Percentiles rank a stretch among this genome's conserved stretches.
These are phyloP conservation scores for Fusarium dlaminii DNA, from an alignment of 2,329 filamentous ascomycete genomes.

Conservation along the genomic window DNA sequence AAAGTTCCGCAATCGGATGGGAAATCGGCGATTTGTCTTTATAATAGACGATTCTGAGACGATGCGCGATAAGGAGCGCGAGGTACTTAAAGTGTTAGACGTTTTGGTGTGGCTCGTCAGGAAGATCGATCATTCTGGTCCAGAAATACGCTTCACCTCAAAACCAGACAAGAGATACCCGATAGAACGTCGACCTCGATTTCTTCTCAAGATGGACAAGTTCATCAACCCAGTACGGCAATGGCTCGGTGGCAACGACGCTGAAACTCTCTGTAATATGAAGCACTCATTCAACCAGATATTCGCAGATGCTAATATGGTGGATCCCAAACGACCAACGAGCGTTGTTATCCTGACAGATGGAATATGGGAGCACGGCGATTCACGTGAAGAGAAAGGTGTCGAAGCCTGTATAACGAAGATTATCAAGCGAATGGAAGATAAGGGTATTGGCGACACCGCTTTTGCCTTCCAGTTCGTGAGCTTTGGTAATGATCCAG, in stretches of 20 bases:
- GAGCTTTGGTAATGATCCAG: slow-evolving; percentile 16
- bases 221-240: neutral
- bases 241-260: neutral
- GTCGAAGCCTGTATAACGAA: neutral
- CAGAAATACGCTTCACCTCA: slow-evolving; percentile 22
- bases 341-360: slow-evolving; percentile 25
- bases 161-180: neutral
- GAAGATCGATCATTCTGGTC: neutral
- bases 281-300: neutral
- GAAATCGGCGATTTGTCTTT: slow-evolving; percentile 14
- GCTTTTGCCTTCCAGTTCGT: slow-evolving; percentile 21
- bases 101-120: slow-evolving; percentile 8
- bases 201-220: neutral
- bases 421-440: neutral
- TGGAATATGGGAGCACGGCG: neutral
- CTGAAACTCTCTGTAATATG: slow-evolving; percentile 13
- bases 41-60: slow-evolving; percentile 25
- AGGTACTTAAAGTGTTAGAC: neutral
- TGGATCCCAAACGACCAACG: neutral
- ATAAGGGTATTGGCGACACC: neutral
- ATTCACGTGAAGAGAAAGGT: neutral
- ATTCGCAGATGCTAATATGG: neutral
- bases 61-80: neutral
- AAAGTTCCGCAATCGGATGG: neutral
- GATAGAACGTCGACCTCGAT: too few species aligned